Base-by-base conservation (phyloP, 2,329 filamentous ascomycete species). In the Curvularia spicifera region DNA sequence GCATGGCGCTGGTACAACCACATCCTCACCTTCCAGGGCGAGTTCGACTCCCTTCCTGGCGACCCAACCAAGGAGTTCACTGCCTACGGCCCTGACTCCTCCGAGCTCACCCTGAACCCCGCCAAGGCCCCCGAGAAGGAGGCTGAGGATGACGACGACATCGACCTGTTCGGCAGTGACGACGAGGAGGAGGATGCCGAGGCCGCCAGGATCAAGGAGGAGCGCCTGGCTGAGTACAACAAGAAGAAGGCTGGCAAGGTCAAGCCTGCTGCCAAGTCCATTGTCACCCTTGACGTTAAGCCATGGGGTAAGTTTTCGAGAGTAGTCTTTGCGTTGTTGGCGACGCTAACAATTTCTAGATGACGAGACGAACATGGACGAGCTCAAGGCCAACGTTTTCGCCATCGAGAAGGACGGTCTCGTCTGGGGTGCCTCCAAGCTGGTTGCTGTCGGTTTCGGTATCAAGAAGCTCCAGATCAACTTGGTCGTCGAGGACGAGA, bases 401-500 rank as follows among this genome's bases (percentile, higher is more conserved):
- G 80, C 83, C 68, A 94, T 98, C 71, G 87, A 94, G 82, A 88
- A 90, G 85, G 94, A 98, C 49, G 95, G 95, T 83, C 91, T 99
- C 64, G 89, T 96, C 66, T 99, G 95, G 95, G 94, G 94, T 88
- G 88, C 85, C 67, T 93, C 91, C 79, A 91, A 95, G 85, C 84
- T 97, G 67, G 89, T 96, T 51, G 80, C 93, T 68, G 89, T 99
- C 73, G 94, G 93, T 76, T 99, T 91, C 86, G 95, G 95, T 85
- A 96, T 99, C 85, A 95, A 91, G 87, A 98, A 98, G 88, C 89
- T 99, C 66, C 94, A 98, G 87, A 96, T 99, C 85, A 98, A 91
- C 89, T 82, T 98, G 71, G 93, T 98, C 72, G 84, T 98, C 67
- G 95, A 98, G 85, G 95, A 99, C 79, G 94, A 98, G 69, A 97